phyloP scores from a whole-genome alignment of 179 eudicot species.

The Drosera spatulata region DNA sequence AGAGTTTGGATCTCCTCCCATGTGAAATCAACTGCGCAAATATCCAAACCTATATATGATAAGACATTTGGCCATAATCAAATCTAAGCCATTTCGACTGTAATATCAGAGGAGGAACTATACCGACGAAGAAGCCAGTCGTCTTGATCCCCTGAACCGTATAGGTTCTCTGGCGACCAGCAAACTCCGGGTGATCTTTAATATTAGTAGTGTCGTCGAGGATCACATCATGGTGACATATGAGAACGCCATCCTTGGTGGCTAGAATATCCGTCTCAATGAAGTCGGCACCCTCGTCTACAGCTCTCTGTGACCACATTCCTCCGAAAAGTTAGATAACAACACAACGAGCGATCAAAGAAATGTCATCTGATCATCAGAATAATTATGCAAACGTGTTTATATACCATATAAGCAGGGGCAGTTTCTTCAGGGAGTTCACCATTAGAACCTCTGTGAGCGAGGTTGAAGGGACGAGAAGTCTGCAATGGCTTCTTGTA shows the following conservation, averaged over 20 bases:
- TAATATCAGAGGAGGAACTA: not conserved
- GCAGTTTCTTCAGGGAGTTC: slow-evolving; percentile 95
- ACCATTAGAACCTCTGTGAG: slow-evolving; percentile 96
- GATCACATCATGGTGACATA: too few relatives aligned
- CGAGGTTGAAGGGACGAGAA: slow-evolving; percentile 71
- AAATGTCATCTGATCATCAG: too few relatives aligned
- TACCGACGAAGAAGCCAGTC: slow-evolving; percentile 74
- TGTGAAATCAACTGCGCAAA: slow-evolving; percentile 1
- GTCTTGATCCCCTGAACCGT: slow-evolving; percentile 63
- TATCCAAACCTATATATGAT: too few relatives aligned
- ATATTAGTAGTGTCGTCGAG: slow-evolving; percentile 37
- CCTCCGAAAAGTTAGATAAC: not conserved
- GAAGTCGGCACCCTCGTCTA: slow-evolving; percentile 51
- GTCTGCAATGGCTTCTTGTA: slow-evolving; percentile 67
- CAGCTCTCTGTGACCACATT: slow-evolving; percentile 59
- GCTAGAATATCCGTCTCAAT: too few relatives aligned
- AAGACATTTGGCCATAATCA: too few relatives aligned
- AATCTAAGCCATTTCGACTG: too few relatives aligned
- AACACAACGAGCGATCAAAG: too few relatives aligned
- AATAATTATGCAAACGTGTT: too few relatives aligned
- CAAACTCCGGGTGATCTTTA: slow-evolving; percentile 57
- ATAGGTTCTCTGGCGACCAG: slow-evolving; percentile 69
- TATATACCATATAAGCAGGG: slow-evolving; percentile 63
- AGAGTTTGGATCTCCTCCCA: slow-evolving; percentile 5
- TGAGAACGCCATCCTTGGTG: too few relatives aligned